Evolutionary conservation across 169 alveolate genomes (phyloP).

Genomic region (Neospora caninum): DNA sequence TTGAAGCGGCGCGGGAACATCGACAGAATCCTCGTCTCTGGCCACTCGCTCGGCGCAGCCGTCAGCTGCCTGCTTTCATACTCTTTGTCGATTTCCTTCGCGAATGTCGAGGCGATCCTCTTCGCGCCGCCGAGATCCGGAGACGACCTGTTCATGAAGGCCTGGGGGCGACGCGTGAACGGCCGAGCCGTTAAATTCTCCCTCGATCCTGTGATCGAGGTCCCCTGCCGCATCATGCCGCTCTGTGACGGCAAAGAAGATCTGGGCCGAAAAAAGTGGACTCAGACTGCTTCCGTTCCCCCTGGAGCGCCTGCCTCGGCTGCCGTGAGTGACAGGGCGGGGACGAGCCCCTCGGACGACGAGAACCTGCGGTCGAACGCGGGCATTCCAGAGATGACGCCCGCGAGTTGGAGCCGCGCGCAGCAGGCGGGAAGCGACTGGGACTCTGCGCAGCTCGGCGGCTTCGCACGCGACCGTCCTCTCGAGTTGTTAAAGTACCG

Average conservation of each 20-base stretch:
- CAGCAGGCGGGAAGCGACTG: too few relatives aligned
- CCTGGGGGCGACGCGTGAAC: constrained; percentile 63
- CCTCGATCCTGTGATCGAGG: constrained; percentile 44
- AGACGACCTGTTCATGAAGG: constrained; percentile 46
- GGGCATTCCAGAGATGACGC: too few relatives aligned
- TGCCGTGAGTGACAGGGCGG: too few relatives aligned
- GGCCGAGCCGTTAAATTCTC: constrained; percentile 53
- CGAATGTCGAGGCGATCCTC: constrained; percentile 59
- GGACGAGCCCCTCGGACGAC: too few relatives aligned
- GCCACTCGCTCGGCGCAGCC: constrained; percentile 68
- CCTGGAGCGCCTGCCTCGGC: neutral
- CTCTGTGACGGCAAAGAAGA: constrained; percentile 45
- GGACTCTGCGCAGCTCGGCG: too few relatives aligned
- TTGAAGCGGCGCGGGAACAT: constrained; percentile 33
- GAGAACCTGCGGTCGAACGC: too few relatives aligned
- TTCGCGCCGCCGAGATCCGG: constrained; percentile 68
- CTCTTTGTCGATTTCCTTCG: constrained; percentile 44
- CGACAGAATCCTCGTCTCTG: constrained; percentile 57
- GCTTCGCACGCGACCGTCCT: too few relatives aligned
- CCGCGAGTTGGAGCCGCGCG: too few relatives aligned
- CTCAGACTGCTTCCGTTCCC: neutral
- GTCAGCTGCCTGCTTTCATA: constrained; percentile 65
- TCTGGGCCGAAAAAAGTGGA: neutral
- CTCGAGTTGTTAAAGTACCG: too few relatives aligned
- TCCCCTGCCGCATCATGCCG: constrained; percentile 64